These are phyloP conservation scores for Nevesoporus exiguus DNA, from an alignment of 768 basidiomycete genomes.

Conservation along the genomic window DNA sequence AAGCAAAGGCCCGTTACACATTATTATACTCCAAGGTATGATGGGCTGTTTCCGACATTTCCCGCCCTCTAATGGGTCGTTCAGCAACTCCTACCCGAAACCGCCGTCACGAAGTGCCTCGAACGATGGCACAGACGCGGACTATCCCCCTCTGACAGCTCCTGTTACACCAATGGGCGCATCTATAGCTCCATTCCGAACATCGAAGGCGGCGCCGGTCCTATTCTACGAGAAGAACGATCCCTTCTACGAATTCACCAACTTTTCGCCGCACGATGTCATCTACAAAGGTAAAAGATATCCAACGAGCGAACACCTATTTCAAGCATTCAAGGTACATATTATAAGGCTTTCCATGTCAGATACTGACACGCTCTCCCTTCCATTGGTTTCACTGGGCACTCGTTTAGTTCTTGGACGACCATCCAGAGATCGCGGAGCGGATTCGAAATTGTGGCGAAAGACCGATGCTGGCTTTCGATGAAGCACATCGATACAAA, in stretches of 20 bases:
- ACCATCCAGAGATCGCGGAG: slow-evolving; percentile 61
- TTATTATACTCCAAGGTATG: slow-evolving; percentile 22
- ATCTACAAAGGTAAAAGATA: slow-evolving; percentile 60
- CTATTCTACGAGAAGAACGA: slow-evolving; percentile 63
- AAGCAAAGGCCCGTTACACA: slow-evolving; percentile 24
- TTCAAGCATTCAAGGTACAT: slow-evolving; percentile 67
- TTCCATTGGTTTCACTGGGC: neutral
- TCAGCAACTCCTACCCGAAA: slow-evolving; percentile 17
- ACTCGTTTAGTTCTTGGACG: slow-evolving; percentile 50
- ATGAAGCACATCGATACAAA: slow-evolving; percentile 63
- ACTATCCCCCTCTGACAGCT: slow-evolving; percentile 34
- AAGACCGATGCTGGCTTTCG: slow-evolving; percentile 59
- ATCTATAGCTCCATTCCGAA: slow-evolving; percentile 29
- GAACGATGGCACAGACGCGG: slow-evolving; percentile 9
- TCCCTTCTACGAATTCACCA: slow-evolving; percentile 70
- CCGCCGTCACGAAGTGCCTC: slow-evolving; percentile 5
- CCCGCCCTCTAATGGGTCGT: neutral
- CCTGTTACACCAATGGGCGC: slow-evolving; percentile 27
- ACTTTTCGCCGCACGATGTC: slow-evolving; percentile 67
- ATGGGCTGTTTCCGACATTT: neutral
- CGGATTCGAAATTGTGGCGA: slow-evolving; percentile 64
- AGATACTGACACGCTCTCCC: neutral
- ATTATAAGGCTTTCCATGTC: neutral
- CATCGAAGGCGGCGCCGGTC: slow-evolving; percentile 36
- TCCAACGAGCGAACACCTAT: slow-evolving; percentile 75